phyloP scores from a whole-genome alignment of 202 grass and related monocot species.

The Carex arenaria region DNA sequence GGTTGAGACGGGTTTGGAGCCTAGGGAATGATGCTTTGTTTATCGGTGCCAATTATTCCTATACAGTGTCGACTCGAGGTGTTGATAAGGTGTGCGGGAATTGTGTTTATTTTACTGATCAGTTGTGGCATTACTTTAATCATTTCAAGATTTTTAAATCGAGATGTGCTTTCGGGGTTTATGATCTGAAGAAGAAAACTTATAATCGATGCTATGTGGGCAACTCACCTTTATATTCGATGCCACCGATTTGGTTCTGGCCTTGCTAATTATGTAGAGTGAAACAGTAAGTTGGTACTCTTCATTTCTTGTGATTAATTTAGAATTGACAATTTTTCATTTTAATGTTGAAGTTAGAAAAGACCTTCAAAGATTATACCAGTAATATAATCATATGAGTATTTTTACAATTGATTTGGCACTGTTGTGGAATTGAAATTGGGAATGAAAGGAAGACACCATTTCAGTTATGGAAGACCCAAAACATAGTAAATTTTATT shows the following conservation, averaged over 20 bases:
- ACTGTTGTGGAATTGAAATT: neutral
- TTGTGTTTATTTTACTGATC: constrained; percentile 16
- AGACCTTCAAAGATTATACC: no score
- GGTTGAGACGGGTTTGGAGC: neutral
- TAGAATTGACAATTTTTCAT: neutral
- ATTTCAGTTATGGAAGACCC: neutral
- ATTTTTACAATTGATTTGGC: neutral
- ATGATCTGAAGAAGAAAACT: constrained; percentile 15
- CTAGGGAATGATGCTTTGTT: neutral
- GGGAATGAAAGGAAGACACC: neutral
- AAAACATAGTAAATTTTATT: neutral
- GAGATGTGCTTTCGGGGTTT: neutral
- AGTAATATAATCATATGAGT: neutral
- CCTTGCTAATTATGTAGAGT: neutral
- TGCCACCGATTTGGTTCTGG: constrained; percentile 8
- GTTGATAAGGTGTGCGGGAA: neutral
- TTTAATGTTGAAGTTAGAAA: neutral
- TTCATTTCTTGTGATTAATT: neutral
- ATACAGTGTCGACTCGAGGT: neutral
- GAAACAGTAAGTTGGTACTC: neutral
- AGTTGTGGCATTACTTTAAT: neutral
- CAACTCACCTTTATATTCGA: neutral
- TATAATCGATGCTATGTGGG: neutral
- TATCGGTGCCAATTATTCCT: neutral
- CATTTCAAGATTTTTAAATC: neutral